Evolutionary conservation across 371 early-diverging fungal species (phyloP).

Genomic region (Rhizomucor pusillus): DNA sequence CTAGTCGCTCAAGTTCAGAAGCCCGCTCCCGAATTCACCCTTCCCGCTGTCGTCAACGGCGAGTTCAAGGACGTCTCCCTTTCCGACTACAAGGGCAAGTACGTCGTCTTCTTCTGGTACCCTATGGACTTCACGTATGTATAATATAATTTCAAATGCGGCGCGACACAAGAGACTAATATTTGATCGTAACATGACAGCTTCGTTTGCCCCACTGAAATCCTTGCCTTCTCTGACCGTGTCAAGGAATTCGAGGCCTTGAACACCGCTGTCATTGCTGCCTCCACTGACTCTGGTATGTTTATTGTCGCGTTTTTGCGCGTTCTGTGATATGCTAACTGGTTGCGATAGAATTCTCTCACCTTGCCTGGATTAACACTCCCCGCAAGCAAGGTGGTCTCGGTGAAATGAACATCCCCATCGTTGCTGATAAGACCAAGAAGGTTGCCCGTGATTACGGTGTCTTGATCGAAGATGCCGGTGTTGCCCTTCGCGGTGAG

Average conservation of each 20-base stretch:
- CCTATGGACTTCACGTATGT: constrained; percentile 59
- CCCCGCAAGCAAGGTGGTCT: constrained; percentile 81
- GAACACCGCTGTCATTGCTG: constrained; percentile 53
- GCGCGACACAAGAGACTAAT: too few relatives aligned
- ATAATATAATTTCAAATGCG: too few relatives aligned
- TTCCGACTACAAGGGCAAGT: constrained; percentile 85
- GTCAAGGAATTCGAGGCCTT: constrained; percentile 78
- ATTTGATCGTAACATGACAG: too few relatives aligned
- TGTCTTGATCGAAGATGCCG: constrained; percentile 66
- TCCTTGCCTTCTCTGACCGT: constrained; percentile 86
- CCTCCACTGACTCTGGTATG: constrained; percentile 49
- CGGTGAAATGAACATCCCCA: constrained; percentile 69
- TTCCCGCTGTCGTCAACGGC: constrained; percentile 73
- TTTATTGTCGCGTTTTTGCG: background rate
- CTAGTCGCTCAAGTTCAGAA: constrained; percentile 26
- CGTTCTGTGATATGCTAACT: constrained; percentile 3
- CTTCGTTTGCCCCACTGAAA: constrained; percentile 93
- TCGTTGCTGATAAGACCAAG: constrained; percentile 72
- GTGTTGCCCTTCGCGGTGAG: constrained; percentile 48
- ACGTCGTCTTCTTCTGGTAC: constrained; percentile 50
- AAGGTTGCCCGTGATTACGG: constrained; percentile 70
- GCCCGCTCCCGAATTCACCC: constrained; percentile 76
- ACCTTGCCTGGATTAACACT: constrained; percentile 64
- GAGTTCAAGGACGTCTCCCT: constrained; percentile 79
- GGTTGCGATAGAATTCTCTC: constrained; percentile 38